Conservation (phyloP, 2,329 filamentous ascomycete genomes). For the Colletotrichum caudatum region DNA sequence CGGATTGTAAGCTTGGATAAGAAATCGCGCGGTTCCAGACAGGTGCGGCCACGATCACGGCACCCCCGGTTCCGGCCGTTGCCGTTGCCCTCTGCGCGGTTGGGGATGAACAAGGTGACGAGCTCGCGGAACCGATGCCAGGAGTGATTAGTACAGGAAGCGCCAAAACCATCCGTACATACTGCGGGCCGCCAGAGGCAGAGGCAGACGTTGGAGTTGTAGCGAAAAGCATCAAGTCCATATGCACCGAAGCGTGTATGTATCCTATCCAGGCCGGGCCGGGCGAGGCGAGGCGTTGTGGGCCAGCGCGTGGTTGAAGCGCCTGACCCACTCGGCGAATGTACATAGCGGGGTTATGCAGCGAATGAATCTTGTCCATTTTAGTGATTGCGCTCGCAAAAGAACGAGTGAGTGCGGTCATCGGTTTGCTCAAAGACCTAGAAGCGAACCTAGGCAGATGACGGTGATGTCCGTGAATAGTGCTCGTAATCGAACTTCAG, state of each 20-base stretch:
- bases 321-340: neutral
- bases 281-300: too few relatives aligned
- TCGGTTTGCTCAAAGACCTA: neutral
- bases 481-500: neutral
- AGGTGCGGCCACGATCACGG: too few relatives aligned
- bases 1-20: neutral
- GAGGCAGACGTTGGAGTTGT: neutral
- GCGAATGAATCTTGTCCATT: too few relatives aligned
- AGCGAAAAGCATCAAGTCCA: neutral
- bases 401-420: neutral
- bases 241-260: too few relatives aligned
- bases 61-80: neutral
- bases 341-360: too few relatives aligned
- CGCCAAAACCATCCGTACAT: too few relatives aligned
- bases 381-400: too few relatives aligned
- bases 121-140: neutral
- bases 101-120: too few relatives aligned
- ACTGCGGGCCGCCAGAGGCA: too few relatives aligned
- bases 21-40: neutral
- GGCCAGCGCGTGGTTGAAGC: neutral
- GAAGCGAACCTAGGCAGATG: neutral
- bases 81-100: too few relatives aligned
- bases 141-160: neutral
- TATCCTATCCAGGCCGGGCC: too few relatives aligned
- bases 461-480: too few relatives aligned